These are phyloP conservation scores for Kwoniella botswanensis DNA, from an alignment of 768 basidiomycete species.

Conservation along the genomic window DNA sequence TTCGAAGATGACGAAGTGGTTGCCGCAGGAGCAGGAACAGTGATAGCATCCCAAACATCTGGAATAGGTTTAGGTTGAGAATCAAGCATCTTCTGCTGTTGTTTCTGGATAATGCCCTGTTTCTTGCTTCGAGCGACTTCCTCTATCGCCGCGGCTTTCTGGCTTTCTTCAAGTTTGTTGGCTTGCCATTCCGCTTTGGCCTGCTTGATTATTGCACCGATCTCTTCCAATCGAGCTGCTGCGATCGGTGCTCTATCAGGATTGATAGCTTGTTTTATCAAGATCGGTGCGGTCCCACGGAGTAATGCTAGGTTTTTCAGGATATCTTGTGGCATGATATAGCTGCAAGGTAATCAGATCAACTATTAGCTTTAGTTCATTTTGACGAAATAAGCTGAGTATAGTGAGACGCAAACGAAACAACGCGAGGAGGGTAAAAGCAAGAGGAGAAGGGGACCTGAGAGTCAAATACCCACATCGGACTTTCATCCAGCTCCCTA, in stretches of 20 bases:
- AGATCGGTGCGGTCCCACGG: conserved; percentile 12
- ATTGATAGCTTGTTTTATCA: conserved; percentile 17
- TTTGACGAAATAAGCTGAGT: too few species aligned
- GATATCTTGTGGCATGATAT: conserved; percentile 39
- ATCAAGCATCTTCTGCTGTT: background rate
- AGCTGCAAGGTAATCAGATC: conserved; percentile 23
- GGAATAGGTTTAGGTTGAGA: conserved; percentile 9
- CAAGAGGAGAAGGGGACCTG: too few species aligned
- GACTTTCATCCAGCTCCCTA: conserved; percentile 84
- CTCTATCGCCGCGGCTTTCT: conserved; percentile 60
- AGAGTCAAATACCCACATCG: too few species aligned
- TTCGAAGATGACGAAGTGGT: conserved; percentile 21
- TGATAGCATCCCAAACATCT: conserved; percentile 26
- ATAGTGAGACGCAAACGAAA: too few species aligned
- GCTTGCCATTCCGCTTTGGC: conserved; percentile 30
- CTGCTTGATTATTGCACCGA: conserved; percentile 35
- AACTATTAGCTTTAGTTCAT: too few species aligned
- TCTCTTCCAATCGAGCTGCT: conserved; percentile 24
- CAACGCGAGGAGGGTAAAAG: too few species aligned
- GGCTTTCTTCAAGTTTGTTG: background rate
- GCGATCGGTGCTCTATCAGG: conserved; percentile 21
- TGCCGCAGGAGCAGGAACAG: conserved; percentile 15
- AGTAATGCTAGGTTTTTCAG: conserved; percentile 29
- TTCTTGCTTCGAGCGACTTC: conserved; percentile 6
- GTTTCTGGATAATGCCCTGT: conserved; percentile 3